Evolutionary conservation across 2,329 filamentous ascomycete species (phyloP).

Genomic region (Beauveria scarabaeidicola): DNA sequence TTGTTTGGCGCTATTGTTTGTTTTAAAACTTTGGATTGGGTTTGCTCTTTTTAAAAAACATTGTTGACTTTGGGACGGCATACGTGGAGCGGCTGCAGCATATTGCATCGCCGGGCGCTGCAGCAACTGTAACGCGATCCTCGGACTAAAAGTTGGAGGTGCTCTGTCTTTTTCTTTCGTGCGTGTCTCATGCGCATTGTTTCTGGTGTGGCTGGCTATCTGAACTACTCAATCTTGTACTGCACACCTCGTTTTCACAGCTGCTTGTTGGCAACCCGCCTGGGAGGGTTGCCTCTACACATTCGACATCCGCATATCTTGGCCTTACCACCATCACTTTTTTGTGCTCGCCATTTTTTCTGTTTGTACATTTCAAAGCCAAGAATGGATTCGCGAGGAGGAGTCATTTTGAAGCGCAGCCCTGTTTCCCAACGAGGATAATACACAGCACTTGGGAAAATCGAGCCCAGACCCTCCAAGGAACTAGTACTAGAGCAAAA

Average conservation of each 20-base stretch:
- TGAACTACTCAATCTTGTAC: background rate
- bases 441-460: background rate
- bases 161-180: background rate
- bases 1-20: conserved; percentile 6
- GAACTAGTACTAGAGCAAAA: background rate
- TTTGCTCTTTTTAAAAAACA: background rate
- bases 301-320: background rate
- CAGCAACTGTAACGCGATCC: background rate
- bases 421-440: background rate
- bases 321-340: background rate
- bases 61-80: background rate
- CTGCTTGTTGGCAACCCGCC: background rate
- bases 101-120: background rate
- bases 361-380: background rate
- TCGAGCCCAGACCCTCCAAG: background rate
- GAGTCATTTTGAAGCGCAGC: background rate
- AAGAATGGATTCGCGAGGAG: background rate
- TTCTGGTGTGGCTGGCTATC: background rate
- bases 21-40: background rate
- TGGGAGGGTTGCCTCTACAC: background rate
- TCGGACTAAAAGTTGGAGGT: conserved; percentile 1
- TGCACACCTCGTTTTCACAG: background rate
- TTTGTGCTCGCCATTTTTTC: background rate
- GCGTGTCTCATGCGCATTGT: background rate
- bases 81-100: background rate